A percentile compares a stretch with the other conserved stretches of the same genome.
Evolutionary conservation across 2,329 filamentous ascomycete genomes (phyloP).

Genomic region (Ophiosphaerella korrae): DNA sequence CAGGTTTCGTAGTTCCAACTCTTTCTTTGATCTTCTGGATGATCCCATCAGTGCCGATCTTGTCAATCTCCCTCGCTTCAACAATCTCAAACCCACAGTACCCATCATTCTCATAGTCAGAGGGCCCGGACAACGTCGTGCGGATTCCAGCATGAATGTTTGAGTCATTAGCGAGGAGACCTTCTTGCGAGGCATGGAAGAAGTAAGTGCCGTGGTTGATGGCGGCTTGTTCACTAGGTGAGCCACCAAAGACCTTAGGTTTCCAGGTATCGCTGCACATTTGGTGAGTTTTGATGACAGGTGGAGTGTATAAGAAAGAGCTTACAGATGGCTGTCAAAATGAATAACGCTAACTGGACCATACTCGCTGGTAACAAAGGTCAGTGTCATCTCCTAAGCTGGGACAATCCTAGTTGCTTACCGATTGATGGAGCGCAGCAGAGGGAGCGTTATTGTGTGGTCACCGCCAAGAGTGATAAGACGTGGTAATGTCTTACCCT

Average conservation of each 20-base stretch:
- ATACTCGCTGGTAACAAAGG: conserved; percentile 56
- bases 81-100: conserved; percentile 85
- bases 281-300: conserved; percentile 13
- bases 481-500: conserved; percentile 76
- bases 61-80: conserved; percentile 74
- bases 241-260: conserved; percentile 85
- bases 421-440: conserved; percentile 63
- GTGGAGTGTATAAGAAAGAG: conserved; percentile 21
- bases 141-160: conserved; percentile 89
- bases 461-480: conserved; percentile 73
- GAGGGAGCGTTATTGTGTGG: conserved; percentile 65
- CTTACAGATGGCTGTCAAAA: conserved; percentile 65
- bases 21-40: conserved; percentile 77
- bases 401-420: conserved; percentile 3
- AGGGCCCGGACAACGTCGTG: conserved; percentile 77
- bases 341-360: conserved; percentile 69
- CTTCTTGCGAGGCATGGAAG: conserved; percentile 79
- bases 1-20: conserved; percentile 74
- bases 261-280: conserved; percentile 64
- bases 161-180: conserved; percentile 77
- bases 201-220: conserved; percentile 93
- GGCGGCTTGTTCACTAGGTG: conserved; percentile 73
- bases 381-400: not conserved
- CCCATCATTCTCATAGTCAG: conserved; percentile 83
- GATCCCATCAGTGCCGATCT: conserved; percentile 73